These are phyloP conservation scores for Termitomyces titanicus DNA, from an alignment of 768 basidiomycete genomes.

Conservation along the genomic window DNA sequence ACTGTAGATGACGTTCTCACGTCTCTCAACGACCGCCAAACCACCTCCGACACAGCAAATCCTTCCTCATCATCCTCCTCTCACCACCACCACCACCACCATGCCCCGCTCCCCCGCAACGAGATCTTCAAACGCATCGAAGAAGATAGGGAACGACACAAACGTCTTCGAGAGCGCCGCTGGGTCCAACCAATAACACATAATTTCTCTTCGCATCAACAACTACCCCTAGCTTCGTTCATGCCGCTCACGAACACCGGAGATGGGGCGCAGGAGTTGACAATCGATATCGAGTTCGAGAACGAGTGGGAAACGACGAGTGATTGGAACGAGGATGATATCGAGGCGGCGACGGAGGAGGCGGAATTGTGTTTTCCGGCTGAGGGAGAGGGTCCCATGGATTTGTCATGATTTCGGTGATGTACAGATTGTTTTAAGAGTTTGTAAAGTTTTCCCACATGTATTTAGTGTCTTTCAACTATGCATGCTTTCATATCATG, in stretches of 20 bases:
- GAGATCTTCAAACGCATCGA: conserved; percentile 86
- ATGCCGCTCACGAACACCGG: conserved; percentile 50
- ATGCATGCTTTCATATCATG: too few species aligned
- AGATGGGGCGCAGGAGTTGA: conserved; percentile 55
- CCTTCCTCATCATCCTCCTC: conserved; percentile 18
- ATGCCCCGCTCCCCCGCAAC: conserved; percentile 44
- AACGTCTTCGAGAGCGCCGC: conserved; percentile 83
- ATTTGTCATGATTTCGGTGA: conserved; percentile 27
- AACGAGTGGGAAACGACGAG: conserved; percentile 89
- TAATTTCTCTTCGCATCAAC: conserved; percentile 36
- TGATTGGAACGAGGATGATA: conserved; percentile 89
- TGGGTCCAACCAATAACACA: conserved; percentile 84
- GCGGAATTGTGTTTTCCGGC: conserved; percentile 65
- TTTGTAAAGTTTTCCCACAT: background rate
- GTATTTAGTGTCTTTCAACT: too few species aligned
- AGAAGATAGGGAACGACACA: conserved; percentile 90
- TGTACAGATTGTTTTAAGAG: background rate
- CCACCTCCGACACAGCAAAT: conserved; percentile 7
- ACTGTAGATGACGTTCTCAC: conserved; percentile 69
- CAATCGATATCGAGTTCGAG: conserved; percentile 81
- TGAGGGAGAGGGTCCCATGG: conserved; percentile 41
- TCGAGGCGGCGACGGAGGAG: conserved; percentile 71
- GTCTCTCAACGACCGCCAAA: conserved; percentile 44
- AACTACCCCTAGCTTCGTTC: conserved; percentile 53
- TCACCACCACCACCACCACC: conserved; percentile 13